Conservation (phyloP, 2,329 filamentous ascomycete genomes). For the Cercospora sesami region DNA sequence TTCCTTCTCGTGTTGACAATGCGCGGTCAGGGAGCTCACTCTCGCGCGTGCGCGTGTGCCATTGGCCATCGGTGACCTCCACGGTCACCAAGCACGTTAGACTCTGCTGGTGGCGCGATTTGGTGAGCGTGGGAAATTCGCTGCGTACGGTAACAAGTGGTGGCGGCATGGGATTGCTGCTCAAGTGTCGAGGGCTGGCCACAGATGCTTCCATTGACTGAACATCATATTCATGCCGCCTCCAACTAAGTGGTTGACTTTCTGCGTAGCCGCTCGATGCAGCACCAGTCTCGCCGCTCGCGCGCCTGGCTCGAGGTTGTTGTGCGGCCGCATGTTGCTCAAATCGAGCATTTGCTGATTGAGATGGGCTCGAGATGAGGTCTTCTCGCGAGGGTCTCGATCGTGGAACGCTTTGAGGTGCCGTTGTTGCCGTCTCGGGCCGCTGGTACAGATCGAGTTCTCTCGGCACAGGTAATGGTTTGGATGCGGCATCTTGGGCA, state of each 20-base stretch:
- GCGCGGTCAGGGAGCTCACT: constrained; percentile 56
- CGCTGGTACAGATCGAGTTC: constrained; percentile 45
- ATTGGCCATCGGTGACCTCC: constrained; percentile 89
- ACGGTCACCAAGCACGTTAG: constrained; percentile 92
- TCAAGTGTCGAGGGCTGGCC: constrained; percentile 65
- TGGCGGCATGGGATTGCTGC: constrained; percentile 84
- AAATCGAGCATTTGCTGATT: constrained; percentile 19
- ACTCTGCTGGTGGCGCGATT: constrained; percentile 90
- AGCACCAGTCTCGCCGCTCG: constrained; percentile 73
- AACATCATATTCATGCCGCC: constrained; percentile 90
- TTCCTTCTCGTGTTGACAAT: constrained; percentile 49
- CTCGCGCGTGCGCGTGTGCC: constrained; percentile 82
- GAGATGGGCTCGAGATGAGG: constrained; percentile 29
- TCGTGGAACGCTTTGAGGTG: constrained; percentile 16
- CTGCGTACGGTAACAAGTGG: constrained; percentile 93
- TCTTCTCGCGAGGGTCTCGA: constrained; percentile 29
- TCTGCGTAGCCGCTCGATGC: constrained; percentile 77
- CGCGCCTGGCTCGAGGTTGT: constrained; percentile 61
- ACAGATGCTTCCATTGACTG: constrained; percentile 92
- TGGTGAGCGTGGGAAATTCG: constrained; percentile 91
- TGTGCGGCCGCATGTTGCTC: constrained; percentile 51
- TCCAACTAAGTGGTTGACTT: constrained; percentile 64
- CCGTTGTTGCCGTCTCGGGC: constrained; percentile 4
- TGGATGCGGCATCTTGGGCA: constrained; percentile 40
- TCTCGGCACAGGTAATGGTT: constrained; percentile 56